phyloP scores from a whole-genome alignment of 2,329 filamentous ascomycete species.

The Phialophora macrospora region DNA sequence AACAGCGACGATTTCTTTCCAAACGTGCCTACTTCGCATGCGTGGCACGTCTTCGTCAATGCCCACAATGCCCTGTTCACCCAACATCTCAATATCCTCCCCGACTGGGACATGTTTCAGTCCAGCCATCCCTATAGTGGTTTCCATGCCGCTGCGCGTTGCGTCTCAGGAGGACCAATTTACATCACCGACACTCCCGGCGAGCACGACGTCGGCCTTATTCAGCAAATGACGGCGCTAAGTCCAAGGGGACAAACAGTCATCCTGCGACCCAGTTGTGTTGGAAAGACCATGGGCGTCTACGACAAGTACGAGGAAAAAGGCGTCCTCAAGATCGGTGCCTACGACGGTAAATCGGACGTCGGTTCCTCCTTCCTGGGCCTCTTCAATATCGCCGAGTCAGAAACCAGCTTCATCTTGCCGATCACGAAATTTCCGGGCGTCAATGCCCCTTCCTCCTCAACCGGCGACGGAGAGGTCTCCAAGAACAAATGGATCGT shows the following conservation, averaged over 20 bases:
- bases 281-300: slow-evolving; percentile 73
- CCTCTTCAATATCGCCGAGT: slow-evolving; percentile 77
- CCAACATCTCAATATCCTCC: slow-evolving; percentile 81
- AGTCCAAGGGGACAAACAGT: slow-evolving; percentile 75
- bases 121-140: slow-evolving; percentile 71
- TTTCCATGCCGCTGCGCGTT: slow-evolving; percentile 89
- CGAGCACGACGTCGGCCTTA: slow-evolving; percentile 74
- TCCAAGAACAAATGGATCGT: slow-evolving; percentile 68
- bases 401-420: slow-evolving; percentile 69
- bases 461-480: slow-evolving; percentile 27
- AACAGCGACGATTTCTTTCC: slow-evolving; percentile 94
- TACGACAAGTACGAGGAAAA: slow-evolving; percentile 79
- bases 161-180: slow-evolving; percentile 86
- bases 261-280: slow-evolving; percentile 75
- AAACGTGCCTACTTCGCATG: slow-evolving; percentile 75
- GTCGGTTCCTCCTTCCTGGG: slow-evolving; percentile 79
- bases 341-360: slow-evolving; percentile 71
- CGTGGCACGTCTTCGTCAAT: slow-evolving; percentile 96
- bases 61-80: slow-evolving; percentile 85
- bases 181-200: slow-evolving; percentile 93
- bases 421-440: slow-evolving; percentile 75
- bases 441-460: slow-evolving; percentile 29
- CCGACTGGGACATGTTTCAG: slow-evolving; percentile 82
- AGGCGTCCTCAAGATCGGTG: slow-evolving; percentile 74
- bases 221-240: slow-evolving; percentile 78